Conservation (phyloP, 805 yeast species). For the Sugiyamaella qingdaonensis region DNA sequence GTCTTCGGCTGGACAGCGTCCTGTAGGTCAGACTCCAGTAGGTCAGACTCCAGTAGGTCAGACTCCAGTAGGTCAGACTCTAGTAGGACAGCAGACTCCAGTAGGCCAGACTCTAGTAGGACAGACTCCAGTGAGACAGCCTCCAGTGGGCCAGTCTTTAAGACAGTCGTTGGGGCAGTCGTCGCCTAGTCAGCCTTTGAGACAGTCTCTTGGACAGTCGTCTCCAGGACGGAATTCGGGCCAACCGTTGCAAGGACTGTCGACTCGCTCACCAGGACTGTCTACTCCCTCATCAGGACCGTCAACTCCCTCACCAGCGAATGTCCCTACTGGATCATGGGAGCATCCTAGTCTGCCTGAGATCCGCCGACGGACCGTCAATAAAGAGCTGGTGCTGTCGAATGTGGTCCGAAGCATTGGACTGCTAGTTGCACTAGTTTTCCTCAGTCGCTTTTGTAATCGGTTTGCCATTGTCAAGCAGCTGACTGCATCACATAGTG, state of each 20-base stretch:
- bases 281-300: too few species aligned
- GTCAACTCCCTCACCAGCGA: too few species aligned
- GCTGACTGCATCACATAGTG: background rate
- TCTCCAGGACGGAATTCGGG: too few species aligned
- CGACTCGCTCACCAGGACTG: too few species aligned
- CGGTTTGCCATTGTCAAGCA: background rate
- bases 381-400: constrained; percentile 40
- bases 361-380: constrained; percentile 36
- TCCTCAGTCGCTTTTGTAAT: background rate
- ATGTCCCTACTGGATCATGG: constrained; percentile 26
- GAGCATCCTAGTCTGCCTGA: constrained; percentile 23
- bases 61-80: background rate
- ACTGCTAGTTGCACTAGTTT: constrained; percentile 14
- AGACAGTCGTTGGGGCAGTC: too few species aligned
- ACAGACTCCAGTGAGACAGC: background rate
- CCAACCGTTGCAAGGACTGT: too few species aligned
- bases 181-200: too few species aligned
- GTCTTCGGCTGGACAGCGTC: background rate
- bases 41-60: too few species aligned
- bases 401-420: constrained; percentile 35
- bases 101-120: background rate
- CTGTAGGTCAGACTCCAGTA: too few species aligned
- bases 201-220: too few species aligned
- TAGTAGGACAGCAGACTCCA: background rate
- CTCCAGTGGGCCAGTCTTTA: too few species aligned